phyloP scores from a whole-genome alignment of 139 green algal genomes.

The Pleodorina starrii region DNA sequence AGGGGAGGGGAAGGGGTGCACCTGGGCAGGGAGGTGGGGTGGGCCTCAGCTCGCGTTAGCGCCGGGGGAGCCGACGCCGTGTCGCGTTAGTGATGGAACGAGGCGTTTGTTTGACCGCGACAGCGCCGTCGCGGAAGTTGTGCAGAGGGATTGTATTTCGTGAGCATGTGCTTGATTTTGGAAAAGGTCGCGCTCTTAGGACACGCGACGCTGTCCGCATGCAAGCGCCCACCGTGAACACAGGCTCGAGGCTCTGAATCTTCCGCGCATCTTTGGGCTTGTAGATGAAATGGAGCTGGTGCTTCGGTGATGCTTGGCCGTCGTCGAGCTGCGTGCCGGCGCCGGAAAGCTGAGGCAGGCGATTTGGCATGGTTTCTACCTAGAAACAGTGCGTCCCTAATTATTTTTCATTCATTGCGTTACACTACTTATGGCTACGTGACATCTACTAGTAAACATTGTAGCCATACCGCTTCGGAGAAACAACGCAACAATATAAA shows the following conservation, averaged over 20 bases:
- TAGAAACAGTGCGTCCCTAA: background rate
- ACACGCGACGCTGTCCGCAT: too few species aligned
- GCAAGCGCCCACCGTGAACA: constrained; percentile 13
- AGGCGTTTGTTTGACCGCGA: too few species aligned
- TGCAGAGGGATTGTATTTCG: too few species aligned
- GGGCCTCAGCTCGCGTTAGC: too few species aligned
- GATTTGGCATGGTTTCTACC: constrained; percentile 19
- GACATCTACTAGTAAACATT: background rate
- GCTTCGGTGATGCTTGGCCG: background rate
- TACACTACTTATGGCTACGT: background rate
- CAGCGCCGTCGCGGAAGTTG: too few species aligned
- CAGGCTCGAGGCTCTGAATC: constrained; percentile 7
- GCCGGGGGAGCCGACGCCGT: too few species aligned
- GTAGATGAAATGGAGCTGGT: background rate
- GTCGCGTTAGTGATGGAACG: too few species aligned
- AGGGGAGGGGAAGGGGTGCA: too few species aligned
- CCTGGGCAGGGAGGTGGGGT: too few species aligned
- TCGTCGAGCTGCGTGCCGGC: background rate
- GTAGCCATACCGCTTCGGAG: background rate
- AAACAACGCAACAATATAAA: constrained; percentile 14
- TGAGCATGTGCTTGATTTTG: too few species aligned
- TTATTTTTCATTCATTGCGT: background rate
- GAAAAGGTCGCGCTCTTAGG: too few species aligned
- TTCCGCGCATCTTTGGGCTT: constrained; percentile 15
- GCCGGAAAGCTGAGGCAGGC: constrained; percentile 9